Evolutionary conservation across 2,329 filamentous ascomycete species (phyloP).

Genomic region (Nigrospora osmanthi): DNA sequence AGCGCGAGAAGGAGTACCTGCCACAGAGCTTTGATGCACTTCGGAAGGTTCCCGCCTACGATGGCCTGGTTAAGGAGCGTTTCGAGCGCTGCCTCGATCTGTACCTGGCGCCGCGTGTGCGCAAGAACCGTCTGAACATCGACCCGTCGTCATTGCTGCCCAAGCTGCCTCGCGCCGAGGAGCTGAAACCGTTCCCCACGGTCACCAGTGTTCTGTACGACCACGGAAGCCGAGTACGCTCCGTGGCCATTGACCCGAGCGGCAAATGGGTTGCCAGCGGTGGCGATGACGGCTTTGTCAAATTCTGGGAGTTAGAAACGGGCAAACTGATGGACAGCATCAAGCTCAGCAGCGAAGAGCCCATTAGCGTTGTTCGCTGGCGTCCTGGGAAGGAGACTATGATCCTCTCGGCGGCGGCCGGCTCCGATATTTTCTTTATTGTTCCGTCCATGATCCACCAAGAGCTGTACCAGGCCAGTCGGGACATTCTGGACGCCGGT

Average conservation of each 20-base stretch:
- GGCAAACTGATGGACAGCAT: conserved; percentile 77
- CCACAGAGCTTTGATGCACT: conserved; percentile 76
- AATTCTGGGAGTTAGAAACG: conserved; percentile 82
- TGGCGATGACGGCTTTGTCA: conserved; percentile 87
- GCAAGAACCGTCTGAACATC: conserved; percentile 92
- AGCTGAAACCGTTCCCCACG: conserved; percentile 91
- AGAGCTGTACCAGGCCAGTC: conserved; percentile 65
- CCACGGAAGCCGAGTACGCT: conserved; percentile 81
- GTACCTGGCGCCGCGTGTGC: conserved; percentile 85
- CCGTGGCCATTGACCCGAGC: conserved; percentile 75
- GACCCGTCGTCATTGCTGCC: conserved; percentile 88
- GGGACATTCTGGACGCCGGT: conserved; percentile 75
- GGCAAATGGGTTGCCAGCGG: conserved; percentile 84
- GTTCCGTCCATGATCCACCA: conserved; percentile 67
- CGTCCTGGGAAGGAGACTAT: conserved; percentile 73
- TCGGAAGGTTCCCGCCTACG: conserved; percentile 87
- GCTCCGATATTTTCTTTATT: conserved; percentile 79
- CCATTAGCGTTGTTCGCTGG: conserved; percentile 85
- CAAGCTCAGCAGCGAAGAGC: conserved; percentile 67
- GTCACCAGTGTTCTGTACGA: conserved; percentile 85
- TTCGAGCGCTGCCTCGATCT: conserved; percentile 94
- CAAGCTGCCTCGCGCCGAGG: conserved; percentile 86
- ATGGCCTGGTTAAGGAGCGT: conserved; percentile 83
- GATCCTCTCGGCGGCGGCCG: conserved; percentile 75
- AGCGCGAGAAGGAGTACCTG: conserved; percentile 82